Conservation (phyloP, 495 filamentous ascomycete genomes). For the Trichodelitschia bisporula region DNA sequence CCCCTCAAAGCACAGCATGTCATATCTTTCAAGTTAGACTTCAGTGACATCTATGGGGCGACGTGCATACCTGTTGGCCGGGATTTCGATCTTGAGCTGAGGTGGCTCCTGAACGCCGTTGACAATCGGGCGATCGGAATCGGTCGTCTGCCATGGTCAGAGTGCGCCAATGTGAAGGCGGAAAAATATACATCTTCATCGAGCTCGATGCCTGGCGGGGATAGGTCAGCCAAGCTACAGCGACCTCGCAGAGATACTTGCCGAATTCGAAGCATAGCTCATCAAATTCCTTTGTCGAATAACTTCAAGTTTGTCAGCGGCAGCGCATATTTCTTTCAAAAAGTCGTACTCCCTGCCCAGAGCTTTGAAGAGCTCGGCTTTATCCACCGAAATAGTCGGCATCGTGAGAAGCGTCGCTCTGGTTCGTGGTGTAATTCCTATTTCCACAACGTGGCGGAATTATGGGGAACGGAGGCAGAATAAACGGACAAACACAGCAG, state of each 20-base stretch:
- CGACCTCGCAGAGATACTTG: slow-evolving; percentile 19
- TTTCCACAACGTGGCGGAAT: too few relatives aligned
- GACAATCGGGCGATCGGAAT: slow-evolving; percentile 43
- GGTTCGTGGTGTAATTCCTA: too few relatives aligned
- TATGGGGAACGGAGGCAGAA: too few relatives aligned
- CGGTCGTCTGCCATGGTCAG: slow-evolving; percentile 29
- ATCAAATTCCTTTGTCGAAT: slow-evolving; percentile 84
- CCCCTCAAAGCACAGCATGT: slow-evolving; percentile 95
- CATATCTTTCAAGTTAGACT: slow-evolving; percentile 38
- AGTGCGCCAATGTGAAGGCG: neutral
- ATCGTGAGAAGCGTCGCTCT: too few relatives aligned
- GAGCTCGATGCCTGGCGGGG: slow-evolving; percentile 54
- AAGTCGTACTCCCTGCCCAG: slow-evolving; percentile 77
- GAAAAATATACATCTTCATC: slow-evolving; percentile 54
- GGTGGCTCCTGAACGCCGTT: slow-evolving; percentile 65
- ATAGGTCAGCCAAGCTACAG: slow-evolving; percentile 14
- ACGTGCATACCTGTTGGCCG: slow-evolving; percentile 49
- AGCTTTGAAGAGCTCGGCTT: slow-evolving; percentile 80
- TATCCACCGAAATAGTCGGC: slow-evolving; percentile 90
- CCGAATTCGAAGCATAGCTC: slow-evolving; percentile 97
- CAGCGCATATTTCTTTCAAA: too few relatives aligned
- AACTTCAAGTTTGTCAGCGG: slow-evolving; percentile 21
- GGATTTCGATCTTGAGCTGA: slow-evolving; percentile 95
- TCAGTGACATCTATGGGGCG: neutral
- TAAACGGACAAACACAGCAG: too few relatives aligned